phyloP scores from a whole-genome alignment of 768 basidiomycete genomes.

The Pleurotus djamor region DNA sequence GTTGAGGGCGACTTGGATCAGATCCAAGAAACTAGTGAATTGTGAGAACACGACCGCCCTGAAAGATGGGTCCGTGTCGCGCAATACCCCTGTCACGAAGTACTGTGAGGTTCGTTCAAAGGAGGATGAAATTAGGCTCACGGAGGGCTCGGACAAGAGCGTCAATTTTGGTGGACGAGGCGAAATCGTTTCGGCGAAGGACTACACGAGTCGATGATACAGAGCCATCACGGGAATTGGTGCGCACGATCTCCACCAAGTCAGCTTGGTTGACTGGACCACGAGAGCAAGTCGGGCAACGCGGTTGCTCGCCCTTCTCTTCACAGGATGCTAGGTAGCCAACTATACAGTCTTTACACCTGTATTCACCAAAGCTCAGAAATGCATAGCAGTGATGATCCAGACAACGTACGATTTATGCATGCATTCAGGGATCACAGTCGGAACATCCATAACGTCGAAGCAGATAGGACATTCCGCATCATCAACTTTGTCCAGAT shows the following conservation, averaged over 20 bases:
- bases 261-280: constrained; percentile 67
- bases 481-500: constrained; percentile 49
- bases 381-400: not conserved
- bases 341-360: constrained; percentile 91
- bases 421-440: constrained; percentile 72
- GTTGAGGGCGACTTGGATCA: constrained; percentile 70
- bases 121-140: constrained; percentile 22
- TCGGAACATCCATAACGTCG: constrained; percentile 70
- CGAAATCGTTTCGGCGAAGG: constrained; percentile 79
- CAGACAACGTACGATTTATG: constrained; percentile 61
- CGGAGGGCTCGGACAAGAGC: constrained; percentile 77
- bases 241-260: constrained; percentile 59
- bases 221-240: constrained; percentile 19
- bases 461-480: constrained; percentile 82
- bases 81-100: constrained; percentile 45
- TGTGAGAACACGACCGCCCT: constrained; percentile 89
- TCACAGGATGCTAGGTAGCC: constrained; percentile 68
- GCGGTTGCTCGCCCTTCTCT: constrained; percentile 65
- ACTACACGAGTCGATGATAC: constrained; percentile 33
- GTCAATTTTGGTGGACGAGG: constrained; percentile 88
- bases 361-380: constrained; percentile 16
- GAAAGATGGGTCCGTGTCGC: constrained; percentile 72
- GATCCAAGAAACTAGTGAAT: constrained; percentile 84
- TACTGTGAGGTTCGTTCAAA: not conserved
- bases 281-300: constrained; percentile 79